Evolutionary conservation across 2,329 filamentous ascomycete species (phyloP).

Genomic region (Paecilomyces fulvus): DNA sequence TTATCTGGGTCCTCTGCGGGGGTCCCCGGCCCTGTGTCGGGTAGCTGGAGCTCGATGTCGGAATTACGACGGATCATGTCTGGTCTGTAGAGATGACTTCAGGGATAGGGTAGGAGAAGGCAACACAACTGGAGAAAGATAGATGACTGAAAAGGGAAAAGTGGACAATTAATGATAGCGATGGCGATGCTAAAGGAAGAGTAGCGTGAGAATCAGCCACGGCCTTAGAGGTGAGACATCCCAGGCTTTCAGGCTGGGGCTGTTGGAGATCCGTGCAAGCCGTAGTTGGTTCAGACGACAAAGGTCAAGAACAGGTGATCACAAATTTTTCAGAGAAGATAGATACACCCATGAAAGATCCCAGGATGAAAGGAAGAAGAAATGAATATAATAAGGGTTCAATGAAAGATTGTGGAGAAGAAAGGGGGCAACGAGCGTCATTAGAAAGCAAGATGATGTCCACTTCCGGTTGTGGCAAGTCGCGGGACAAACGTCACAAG

Average conservation of each 20-base stretch:
- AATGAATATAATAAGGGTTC: background rate
- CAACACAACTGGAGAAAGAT: conserved; percentile 57
- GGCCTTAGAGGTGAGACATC: background rate
- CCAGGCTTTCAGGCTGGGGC: conserved; percentile 1
- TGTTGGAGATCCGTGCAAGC: conserved; percentile 6
- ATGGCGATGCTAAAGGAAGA: background rate
- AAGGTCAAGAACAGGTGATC: conserved; percentile 1
- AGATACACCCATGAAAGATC: background rate
- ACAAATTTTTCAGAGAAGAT: background rate
- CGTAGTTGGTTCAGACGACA: conserved; percentile 6
- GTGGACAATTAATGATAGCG: background rate
- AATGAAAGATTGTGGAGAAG: background rate
- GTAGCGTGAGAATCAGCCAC: background rate
- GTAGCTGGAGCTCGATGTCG: conserved; percentile 33
- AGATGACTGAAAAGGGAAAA: conserved; percentile 13
- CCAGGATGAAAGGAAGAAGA: background rate
- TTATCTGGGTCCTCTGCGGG: conserved; percentile 18
- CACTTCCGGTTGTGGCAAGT: background rate
- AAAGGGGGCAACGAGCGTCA: conserved; percentile 5
- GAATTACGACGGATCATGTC: conserved; percentile 35
- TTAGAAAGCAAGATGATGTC: background rate
- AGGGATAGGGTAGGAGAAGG: conserved; percentile 55
- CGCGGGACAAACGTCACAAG: background rate
- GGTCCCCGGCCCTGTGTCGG: conserved; percentile 23
- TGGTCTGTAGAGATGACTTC: conserved; percentile 30